Evolutionary conservation across 2,329 filamentous ascomycete species (phyloP), one percentile per base, ranked within the genome.

Genomic region (Emmonsiellopsis sp.): DNA sequence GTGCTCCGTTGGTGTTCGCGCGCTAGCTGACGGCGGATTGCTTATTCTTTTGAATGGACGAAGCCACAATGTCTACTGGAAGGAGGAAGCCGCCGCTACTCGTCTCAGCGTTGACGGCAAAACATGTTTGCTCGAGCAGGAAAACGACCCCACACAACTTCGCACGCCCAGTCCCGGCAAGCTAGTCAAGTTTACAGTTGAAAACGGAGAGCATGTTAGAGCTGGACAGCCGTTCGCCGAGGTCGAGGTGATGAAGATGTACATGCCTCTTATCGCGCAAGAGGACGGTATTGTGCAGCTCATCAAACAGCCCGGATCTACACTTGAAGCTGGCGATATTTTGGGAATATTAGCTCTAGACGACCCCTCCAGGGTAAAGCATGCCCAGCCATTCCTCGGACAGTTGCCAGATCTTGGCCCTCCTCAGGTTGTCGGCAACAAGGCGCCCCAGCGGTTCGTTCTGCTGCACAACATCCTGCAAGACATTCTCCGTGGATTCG

Each of bases 211-310:
- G 62, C 93, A 98, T 69, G 84, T 98, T 71, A 86, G 83, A 71
- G 89, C 94, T 62, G 92, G 92, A 54, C 88, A 97, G 71, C 79
- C 92, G 36, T 98, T 90, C 66, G 93, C 93, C 53, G 93, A 98
- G 72, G 92, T 98, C 42, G 93, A 98, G 74, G 93, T 98, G 73
- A 98, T 98, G 93, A 98, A 98, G 81, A 98, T 98, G 93, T 97
- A 97, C 81, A 98, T 98, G 93, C 93, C 93, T 65, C 80, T 98
- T 53, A 81, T 98, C 57, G 88, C 93, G 2, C 86, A 91, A 68
- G 93, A 98, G 71, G 93, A 95, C 63, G 93, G 93, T 77, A 81
- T 95, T 52, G 92, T 98, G 53, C 93, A 96, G 76, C 82, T 98
- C 64, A 95, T 98, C 79, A 98, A 98, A 82, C 93, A 97, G 75